A percentile compares a stretch with the other conserved stretches of the same genome.
These are phyloP conservation scores for Omphalotus guepiniiformis DNA, from an alignment of 768 basidiomycete genomes.

Conservation along the genomic window DNA sequence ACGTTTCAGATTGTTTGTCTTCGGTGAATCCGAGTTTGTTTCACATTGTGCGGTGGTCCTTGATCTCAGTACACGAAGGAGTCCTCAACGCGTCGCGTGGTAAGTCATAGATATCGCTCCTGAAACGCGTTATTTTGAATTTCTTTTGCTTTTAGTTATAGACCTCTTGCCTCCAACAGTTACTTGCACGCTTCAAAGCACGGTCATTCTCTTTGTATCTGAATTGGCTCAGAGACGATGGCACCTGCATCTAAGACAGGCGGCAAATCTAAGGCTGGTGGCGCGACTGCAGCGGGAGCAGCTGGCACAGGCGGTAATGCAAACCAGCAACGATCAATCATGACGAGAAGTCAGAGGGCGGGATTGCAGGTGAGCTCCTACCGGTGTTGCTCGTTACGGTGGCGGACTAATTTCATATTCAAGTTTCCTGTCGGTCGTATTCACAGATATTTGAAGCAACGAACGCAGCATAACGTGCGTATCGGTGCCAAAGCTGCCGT, in stretches of 20 bases:
- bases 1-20: not conserved
- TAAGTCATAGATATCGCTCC: not conserved
- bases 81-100: conserved; percentile 6
- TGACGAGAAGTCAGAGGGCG: conserved; percentile 78
- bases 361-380: conserved; percentile 68
- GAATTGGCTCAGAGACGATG: conserved; percentile 23
- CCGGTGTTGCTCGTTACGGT: not conserved
- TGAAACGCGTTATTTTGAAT: not conserved
- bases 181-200: not conserved
- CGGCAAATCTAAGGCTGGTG: conserved; percentile 58
- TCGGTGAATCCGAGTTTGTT: not conserved
- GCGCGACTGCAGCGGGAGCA: conserved; percentile 25
- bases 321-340: conserved; percentile 38
- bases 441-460: conserved; percentile 89
- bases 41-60: not conserved
- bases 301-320: conserved; percentile 10
- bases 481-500: conserved; percentile 98
- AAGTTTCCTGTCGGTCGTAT: conserved; percentile 98
- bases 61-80: not conserved
- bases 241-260: conserved; percentile 50
- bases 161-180: not conserved
- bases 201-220: not conserved
- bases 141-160: not conserved
- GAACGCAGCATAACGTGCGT: conserved; percentile 90
- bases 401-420: not conserved